Base-by-base conservation (phyloP, 2,329 filamentous ascomycete species). In the Cladorrhinum sp. region DNA sequence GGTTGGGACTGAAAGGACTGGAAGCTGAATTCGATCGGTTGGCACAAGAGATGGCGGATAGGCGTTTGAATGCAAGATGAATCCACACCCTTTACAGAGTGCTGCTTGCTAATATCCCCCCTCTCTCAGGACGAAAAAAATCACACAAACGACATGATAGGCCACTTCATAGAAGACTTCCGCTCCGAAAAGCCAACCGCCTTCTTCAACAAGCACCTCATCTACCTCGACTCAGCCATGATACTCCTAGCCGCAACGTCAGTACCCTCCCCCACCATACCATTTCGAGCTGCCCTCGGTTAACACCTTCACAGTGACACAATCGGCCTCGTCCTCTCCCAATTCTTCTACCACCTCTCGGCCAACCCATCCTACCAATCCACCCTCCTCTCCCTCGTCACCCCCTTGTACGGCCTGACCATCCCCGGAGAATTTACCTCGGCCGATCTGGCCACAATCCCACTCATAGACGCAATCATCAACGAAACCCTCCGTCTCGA, bases 11-110 rank as follows among this genome's bases (percentile, higher is more conserved):
- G 1, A 48, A 62, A 10, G 65, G 62, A 0, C 60, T 65, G 30
- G 51, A 54, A 14, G 64, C 55, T 6, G 61, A 68, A 16, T 70
- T 70, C 46, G 80, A 86, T 72, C 79, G 82, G 71, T 76, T 82
- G 73, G 77, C 65, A 71, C 76, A 61, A 69, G 74, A 60, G 67
- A 74, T 70, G 60, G 68, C 65, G 30, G 62, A 67, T 61, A 64
- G 62, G 66, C 68, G 61, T 62, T 59, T 59, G 16, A 57, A 66
- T 46, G 65, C 62, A 61, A 60, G 46, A 46, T 46, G n/a, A n/a
- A n/a, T n/a, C n/a, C n/a, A n/a, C n/a, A n/a, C n/a, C n/a, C n/a
- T n/a, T n/a, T n/a, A n/a, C n/a, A n/a, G n/a, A n/a, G n/a, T n/a
- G n/a, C n/a, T n/a, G n/a, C 4, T 18, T 21, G 26, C n/a, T 18